phyloP scores from a whole-genome alignment of 2,329 filamentous ascomycete genomes.

The Sporothrix pseudoabietina region DNA sequence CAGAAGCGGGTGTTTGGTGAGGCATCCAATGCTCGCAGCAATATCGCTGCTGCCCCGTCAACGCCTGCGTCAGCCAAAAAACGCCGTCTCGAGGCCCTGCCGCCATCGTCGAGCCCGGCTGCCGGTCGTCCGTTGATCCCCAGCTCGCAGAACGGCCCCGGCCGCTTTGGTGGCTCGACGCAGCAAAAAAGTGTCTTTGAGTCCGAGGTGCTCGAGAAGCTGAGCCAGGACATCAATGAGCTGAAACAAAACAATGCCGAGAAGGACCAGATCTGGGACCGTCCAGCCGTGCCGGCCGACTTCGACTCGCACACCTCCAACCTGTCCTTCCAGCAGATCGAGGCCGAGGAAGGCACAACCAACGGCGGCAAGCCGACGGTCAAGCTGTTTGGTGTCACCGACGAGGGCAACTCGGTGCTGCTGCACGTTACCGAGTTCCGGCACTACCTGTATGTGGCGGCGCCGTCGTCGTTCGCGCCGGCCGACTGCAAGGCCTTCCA shows the following conservation, averaged over 20 bases:
- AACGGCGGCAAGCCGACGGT: conserved; percentile 75
- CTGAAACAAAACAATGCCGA: conserved; percentile 86
- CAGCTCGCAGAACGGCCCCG: conserved; percentile 64
- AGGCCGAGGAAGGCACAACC: conserved; percentile 85
- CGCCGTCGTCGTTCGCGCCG: conserved; percentile 77
- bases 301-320: conserved; percentile 63
- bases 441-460: conserved; percentile 93
- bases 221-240: conserved; percentile 88
- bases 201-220: conserved; percentile 89
- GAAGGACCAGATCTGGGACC: conserved; percentile 89
- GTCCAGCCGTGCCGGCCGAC: conserved; percentile 53
- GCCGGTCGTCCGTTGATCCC: conserved; percentile 58
- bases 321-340: conserved; percentile 93
- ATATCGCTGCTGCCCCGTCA: conserved; percentile 58
- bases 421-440: conserved; percentile 94
- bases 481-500: conserved; percentile 79
- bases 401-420: conserved; percentile 83
- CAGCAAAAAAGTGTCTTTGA: conserved; percentile 92
- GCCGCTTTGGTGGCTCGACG: conserved; percentile 65
- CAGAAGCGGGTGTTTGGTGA: conserved; percentile 75
- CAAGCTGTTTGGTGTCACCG: conserved; percentile 90
- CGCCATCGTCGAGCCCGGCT: conserved; percentile 57
- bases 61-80: conserved; percentile 70
- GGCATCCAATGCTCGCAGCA: conserved; percentile 64
- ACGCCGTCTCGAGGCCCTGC: conserved; percentile 70